Evolutionary conservation across 176 grass and related monocot species (phyloP).

Genomic region (Musa acuminata): DNA sequence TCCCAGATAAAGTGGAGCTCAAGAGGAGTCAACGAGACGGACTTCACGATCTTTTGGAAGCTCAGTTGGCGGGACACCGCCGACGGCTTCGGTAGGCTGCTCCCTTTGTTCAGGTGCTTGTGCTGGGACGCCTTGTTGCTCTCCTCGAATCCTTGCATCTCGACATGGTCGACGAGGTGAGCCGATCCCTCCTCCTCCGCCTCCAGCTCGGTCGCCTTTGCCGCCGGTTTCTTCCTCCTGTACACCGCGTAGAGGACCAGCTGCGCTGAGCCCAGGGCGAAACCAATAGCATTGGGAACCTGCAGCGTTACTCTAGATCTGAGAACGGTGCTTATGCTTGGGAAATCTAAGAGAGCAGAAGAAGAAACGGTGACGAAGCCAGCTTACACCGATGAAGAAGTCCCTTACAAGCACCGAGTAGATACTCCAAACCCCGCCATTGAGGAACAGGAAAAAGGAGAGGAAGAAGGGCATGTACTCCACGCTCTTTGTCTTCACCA

Average conservation of each 20-base stretch:
- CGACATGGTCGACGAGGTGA: constrained; percentile 35
- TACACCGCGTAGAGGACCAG: constrained; percentile 51
- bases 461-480: constrained; percentile 79
- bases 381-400: constrained; percentile 52
- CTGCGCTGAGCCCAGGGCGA: constrained; percentile 47
- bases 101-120: constrained; percentile 40
- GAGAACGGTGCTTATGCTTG: background rate
- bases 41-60: constrained; percentile 36
- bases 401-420: constrained; percentile 53
- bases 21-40: constrained; percentile 45
- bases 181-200: constrained; percentile 55
- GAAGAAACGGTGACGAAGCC: background rate
- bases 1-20: constrained; percentile 45
- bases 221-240: constrained; percentile 10
- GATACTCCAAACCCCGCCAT: constrained; percentile 44
- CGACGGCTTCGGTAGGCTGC: constrained; percentile 38
- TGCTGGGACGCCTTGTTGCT: background rate
- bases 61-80: constrained; percentile 23
- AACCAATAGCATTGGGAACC: constrained; percentile 77
- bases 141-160: constrained; percentile 25
- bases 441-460: constrained; percentile 69
- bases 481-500: constrained; percentile 49
- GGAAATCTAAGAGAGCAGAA: background rate
- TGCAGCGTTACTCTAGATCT: background rate
- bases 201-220: background rate